Evolutionary conservation across 495 filamentous ascomycete genomes (phyloP), one percentile per base, ranked within the genome.

Genomic region (Podospora bellae-mahoneyi): DNA sequence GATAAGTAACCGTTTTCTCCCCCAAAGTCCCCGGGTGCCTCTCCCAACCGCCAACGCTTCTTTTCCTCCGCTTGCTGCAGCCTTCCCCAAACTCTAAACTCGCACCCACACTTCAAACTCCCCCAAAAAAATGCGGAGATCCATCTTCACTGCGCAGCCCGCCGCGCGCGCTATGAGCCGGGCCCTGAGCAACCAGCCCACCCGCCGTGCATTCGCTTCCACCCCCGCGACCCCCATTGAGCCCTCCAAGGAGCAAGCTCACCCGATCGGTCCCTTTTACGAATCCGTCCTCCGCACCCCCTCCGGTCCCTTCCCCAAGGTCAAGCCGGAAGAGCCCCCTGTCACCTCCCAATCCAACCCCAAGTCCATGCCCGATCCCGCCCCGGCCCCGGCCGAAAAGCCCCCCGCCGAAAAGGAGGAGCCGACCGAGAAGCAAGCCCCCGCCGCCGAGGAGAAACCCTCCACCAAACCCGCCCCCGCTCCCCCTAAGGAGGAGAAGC

Each of bases 251-350:
- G 69, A 68, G 44, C 78, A 82, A 59, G 81, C 79, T 5, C 68
- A 72, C 48, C 78, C 78, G 4, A 68, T 77, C 26, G 78, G 77
- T 7, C 57, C 75, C 62, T 85, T 80, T 70, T 82, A 84, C 69
- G 78, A 80, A 67, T 76, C 78, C 64, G 75, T 86, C 34, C 77
- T 86, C 58, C 68, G 75, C 78, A 19, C 83, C 80, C 26, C 76
- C 75, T 27, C 70, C 44, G 56, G 62, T 20, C 44, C 70, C 10
- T 72, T 81, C 48, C 78, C 78, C 10, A 55, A 60, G 26, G 53
- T 65, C 34, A 73, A 78, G 74, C 74, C 71, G 57, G 73, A 77
- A 44, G 66, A 62, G 10, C 68, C 75, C 4, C 76, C 73, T 2
- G 68, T 70, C 19, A 73, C 74, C 28, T 68, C 73, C 9, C 61